Base-by-base conservation (phyloP, 2,329 filamentous ascomycete species). In the Aspergillus caelatus region DNA sequence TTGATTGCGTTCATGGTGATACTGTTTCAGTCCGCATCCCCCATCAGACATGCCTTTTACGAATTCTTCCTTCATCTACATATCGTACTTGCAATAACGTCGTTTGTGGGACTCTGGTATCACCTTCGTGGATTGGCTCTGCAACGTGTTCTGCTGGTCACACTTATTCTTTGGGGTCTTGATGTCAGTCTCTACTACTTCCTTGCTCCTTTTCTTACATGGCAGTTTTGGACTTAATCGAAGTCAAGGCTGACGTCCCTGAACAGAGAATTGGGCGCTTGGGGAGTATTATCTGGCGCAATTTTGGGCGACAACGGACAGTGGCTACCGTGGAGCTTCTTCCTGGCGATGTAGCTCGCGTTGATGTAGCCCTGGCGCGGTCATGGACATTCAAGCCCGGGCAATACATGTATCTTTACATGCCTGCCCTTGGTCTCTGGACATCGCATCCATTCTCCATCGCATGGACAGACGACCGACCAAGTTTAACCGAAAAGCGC, bases 371-470 rank as follows among this genome's bases (percentile, higher is more conserved):
- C 5, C 67, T 76, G 26, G 70, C 74, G 7, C 67, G 75, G 7
- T 65, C 72, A 4, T 76, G 74, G 74, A 71, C 61, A 8, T 76
- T 77, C 65, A 70, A 68, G 8, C 67, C 85, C 76, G 50, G 86
- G 78, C 68, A 85, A 79, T 74, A 88, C 70, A 84, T 86, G 28
- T 86, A 87, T 72, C 79, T 84, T 34, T 88, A 87, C 75, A 79
- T 88, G 60, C 86, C 86, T 0, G 72, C 70, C 5, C 55, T 80
- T 16, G 77, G 78, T 0, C 61, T 76, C 41, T 80, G 79, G 78
- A 79, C 77, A 32, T 80, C 78, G 6, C 78, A 80, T 64, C 78
- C 78, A 1, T 80, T 80, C 62, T 79, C 77, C 0, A 75, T 79
- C 6, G 79, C 78, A 1, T 80, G 78, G 78, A 75, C 71, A 8